phyloP scores from a whole-genome alignment of 2,329 filamentous ascomycete genomes.

The Pezicula carpinea region DNA sequence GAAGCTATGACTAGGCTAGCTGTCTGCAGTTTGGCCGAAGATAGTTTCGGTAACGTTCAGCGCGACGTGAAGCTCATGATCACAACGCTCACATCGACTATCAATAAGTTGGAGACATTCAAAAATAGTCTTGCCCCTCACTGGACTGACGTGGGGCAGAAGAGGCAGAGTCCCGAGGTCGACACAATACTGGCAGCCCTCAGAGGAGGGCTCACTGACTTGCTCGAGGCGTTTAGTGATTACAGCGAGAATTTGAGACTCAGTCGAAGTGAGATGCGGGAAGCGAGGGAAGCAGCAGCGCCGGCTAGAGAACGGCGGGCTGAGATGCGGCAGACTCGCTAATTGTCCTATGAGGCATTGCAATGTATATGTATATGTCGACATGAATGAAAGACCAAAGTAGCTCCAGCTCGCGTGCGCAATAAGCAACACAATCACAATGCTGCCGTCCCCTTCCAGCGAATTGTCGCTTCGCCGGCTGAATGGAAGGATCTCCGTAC shows the following conservation, averaged over 20 bases:
- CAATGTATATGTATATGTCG: too few species aligned
- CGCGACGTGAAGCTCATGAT: conserved; percentile 72
- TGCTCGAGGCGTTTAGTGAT: conserved; percentile 68
- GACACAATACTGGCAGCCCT: conserved; percentile 63
- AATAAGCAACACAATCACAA: too few species aligned
- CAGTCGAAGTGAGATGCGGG: conserved; percentile 63
- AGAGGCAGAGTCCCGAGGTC: conserved; percentile 58
- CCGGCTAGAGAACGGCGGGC: not conserved
- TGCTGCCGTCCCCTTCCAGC: too few species aligned
- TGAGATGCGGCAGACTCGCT: not conserved
- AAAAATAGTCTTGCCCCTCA: conserved; percentile 55
- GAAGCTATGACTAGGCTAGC: conserved; percentile 65
- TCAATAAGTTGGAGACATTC: conserved; percentile 66
- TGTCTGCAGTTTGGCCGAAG: conserved; percentile 71
- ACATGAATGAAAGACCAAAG: too few species aligned
- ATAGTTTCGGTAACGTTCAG: conserved; percentile 82
- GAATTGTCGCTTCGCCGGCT: too few species aligned
- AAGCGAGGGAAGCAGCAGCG: conserved; percentile 60
- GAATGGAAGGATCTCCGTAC: too few species aligned
- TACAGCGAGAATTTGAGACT: conserved; percentile 70
- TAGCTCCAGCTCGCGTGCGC: too few species aligned
- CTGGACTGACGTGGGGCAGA: conserved; percentile 69
- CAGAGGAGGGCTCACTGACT: conserved; percentile 56
- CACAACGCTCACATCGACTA: conserved; percentile 64
- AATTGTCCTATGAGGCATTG: too few species aligned